phyloP scores from a whole-genome alignment of 805 yeast species.

The Candida golubevii region DNA sequence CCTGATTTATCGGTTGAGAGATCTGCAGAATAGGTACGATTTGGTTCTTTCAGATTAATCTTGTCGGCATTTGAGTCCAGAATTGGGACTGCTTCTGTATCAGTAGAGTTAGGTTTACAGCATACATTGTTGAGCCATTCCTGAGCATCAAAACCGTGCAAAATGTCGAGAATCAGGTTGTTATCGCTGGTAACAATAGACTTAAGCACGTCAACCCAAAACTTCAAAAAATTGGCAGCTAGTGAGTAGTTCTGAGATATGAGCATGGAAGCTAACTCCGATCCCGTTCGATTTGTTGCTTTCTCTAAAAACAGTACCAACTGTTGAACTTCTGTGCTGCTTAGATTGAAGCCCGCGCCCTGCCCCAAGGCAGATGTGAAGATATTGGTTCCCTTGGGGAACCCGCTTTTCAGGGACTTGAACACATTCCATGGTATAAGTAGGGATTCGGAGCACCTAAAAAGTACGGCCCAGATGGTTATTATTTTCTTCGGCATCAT shows the following conservation, averaged over 20 bases:
- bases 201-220: conserved; percentile 3
- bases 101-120: background rate
- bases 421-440: background rate
- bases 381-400: background rate
- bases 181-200: background rate
- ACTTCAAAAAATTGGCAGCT: background rate
- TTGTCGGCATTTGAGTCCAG: too few species aligned
- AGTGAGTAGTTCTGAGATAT: conserved; percentile 1
- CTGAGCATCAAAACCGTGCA: background rate
- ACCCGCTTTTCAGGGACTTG: background rate
- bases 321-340: background rate
- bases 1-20: background rate
- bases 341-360: background rate
- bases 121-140: background rate
- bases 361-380: background rate
- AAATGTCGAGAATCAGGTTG: background rate
- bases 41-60: background rate
- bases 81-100: background rate
- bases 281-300: background rate
- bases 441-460: background rate
- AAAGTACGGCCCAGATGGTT: background rate
- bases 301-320: conserved; percentile 3
- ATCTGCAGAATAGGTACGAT: background rate
- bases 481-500: conserved; percentile 1
- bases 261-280: conserved; percentile 3